Base-by-base conservation (phyloP, 2,329 filamentous ascomycete species). In the Mycosphaerella sp. region DNA sequence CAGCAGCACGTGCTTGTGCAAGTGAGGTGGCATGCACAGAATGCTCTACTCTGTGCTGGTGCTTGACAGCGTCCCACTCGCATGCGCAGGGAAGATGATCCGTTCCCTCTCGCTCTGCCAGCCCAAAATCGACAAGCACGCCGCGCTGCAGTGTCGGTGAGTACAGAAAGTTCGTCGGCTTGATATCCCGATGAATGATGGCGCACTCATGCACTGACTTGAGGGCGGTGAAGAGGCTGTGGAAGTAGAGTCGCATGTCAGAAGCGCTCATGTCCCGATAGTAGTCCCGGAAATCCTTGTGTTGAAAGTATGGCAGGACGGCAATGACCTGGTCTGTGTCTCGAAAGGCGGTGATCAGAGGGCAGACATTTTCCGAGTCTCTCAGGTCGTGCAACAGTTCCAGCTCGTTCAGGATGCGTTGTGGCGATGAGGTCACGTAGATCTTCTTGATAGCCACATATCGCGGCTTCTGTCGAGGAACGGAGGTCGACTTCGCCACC, bases 401-500 rank as follows among this genome's bases (percentile, higher is more conserved):
- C 14, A 98, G 82, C 71, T 98, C 93, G 72, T 98, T 98, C 66
- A 95, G 81, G 61, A 98, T 97, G 41, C 93, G 87, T 25, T 84
- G 79, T 0, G 93, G 93, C 60, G 89, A 96, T 56, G 90, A 96
- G 0, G 94, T 98, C 58, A 97, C 93, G 69, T 98, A 98, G 62
- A 98, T 98, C 74, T 98, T 98, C 74, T 98, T 98, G 70, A 98
- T 87, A 16, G 94, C 93, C 56, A 98, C 94, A 65, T 85, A 97
- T 66, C 86, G 87, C 18, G 85, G 76, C 59, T 73, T 78, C 25
- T 51, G 54, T 21, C 48, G 35, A 25, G 47, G 50, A 1, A 46
- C 42, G 0, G 55, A 49, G 5, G 32, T 14, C 13, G 54, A 48
- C 50, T 64, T 64, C 39, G 44, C 25, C 17, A 45, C 49, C 18